Percentiles rank a stretch among this genome's conserved stretches.
These are phyloP conservation scores for Arthrocladium fulminans DNA, from an alignment of 2,329 filamentous ascomycete species.

Conservation along the genomic window DNA sequence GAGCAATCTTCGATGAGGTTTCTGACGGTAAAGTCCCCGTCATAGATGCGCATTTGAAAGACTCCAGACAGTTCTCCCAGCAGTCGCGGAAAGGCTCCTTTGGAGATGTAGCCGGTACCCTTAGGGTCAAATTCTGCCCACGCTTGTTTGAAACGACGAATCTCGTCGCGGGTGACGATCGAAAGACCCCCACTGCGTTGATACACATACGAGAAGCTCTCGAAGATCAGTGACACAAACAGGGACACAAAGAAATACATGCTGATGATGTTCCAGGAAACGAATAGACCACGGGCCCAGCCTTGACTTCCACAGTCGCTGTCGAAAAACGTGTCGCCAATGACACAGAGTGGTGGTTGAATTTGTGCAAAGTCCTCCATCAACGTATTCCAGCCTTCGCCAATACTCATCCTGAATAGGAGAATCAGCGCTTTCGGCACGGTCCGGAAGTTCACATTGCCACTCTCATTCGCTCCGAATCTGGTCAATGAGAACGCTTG, in stretches of 20 bases:
- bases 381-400: conserved; percentile 91
- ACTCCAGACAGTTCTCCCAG: conserved; percentile 87
- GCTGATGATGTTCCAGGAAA: conserved; percentile 97
- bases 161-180: conserved; percentile 83
- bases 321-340: conserved; percentile 61
- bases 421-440: conserved; percentile 90
- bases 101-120: conserved; percentile 82
- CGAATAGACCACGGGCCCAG: conserved; percentile 85
- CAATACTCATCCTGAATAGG: conserved; percentile 84
- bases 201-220: conserved; percentile 99
- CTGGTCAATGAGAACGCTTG: conserved; percentile 92
- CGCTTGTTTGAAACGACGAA: conserved; percentile 93
- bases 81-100: conserved; percentile 78
- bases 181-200: conserved; percentile 90
- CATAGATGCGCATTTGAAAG: conserved; percentile 95
- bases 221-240: conserved; percentile 97
- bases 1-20: conserved; percentile 78
- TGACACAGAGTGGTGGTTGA: conserved; percentile 70
- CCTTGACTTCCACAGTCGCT: conserved; percentile 86
- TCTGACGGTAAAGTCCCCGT: conserved; percentile 78
- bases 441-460: conserved; percentile 83
- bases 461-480: conserved; percentile 63
- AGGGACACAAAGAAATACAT: conserved; percentile 99
- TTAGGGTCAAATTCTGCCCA: conserved; percentile 93
- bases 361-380: conserved; percentile 93